phyloP scores from a whole-genome alignment of 495 filamentous ascomycete species.

The Penicilliopsis zonata region DNA sequence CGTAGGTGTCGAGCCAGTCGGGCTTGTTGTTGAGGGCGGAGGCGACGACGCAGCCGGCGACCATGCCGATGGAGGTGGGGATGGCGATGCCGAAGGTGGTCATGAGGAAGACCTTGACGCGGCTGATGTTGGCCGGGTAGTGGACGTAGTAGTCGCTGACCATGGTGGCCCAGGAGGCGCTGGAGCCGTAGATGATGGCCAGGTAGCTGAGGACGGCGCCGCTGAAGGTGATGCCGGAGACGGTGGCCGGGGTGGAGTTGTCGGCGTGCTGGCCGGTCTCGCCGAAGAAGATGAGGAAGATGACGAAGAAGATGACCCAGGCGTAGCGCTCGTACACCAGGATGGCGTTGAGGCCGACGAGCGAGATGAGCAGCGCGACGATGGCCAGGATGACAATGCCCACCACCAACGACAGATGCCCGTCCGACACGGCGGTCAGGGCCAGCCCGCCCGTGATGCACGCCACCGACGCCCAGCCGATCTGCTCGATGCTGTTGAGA shows the following conservation, averaged over 20 bases:
- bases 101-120: slow-evolving; percentile 41
- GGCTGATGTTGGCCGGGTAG: slow-evolving; percentile 40
- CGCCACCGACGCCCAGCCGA: slow-evolving; percentile 35
- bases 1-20: slow-evolving; percentile 35
- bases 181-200: slow-evolving; percentile 44
- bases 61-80: slow-evolving; percentile 44
- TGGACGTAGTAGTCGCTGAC: slow-evolving; percentile 52
- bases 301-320: slow-evolving; percentile 43
- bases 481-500: slow-evolving; percentile 35
- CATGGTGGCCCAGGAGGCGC: slow-evolving; percentile 48
- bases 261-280: slow-evolving; percentile 37
- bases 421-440: slow-evolving; percentile 22
- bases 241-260: slow-evolving; percentile 19
- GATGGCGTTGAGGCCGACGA: slow-evolving; percentile 45
- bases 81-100: slow-evolving; percentile 30
- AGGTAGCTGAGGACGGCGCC: slow-evolving; percentile 40
- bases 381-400: slow-evolving; percentile 37
- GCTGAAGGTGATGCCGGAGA: slow-evolving; percentile 26
- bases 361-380: slow-evolving; percentile 42
- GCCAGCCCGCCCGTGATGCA: slow-evolving; percentile 28
- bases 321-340: slow-evolving; percentile 50
- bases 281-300: slow-evolving; percentile 47
- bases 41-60: slow-evolving; percentile 39
- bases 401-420: slow-evolving; percentile 22
- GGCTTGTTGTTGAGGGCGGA: slow-evolving; percentile 37